Percentiles rank a stretch among this genome's conserved stretches.
phyloP scores from a whole-genome alignment of 1,139 yeast genomes.

The Kodamaea derodonti region DNA sequence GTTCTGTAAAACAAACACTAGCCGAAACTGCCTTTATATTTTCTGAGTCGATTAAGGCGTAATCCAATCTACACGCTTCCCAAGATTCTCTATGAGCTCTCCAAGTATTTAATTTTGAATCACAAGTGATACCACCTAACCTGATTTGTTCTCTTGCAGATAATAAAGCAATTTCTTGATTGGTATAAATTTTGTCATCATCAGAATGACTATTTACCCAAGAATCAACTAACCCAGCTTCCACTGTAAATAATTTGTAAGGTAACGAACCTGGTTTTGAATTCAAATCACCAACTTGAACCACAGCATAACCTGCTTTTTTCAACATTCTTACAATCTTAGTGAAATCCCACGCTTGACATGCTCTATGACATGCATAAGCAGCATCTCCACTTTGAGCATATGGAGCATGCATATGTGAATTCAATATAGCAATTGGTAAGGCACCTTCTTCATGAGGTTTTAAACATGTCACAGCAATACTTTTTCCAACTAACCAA shows the following conservation, averaged over 20 bases:
- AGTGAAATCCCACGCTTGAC: constrained; percentile 96
- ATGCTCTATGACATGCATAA: constrained; percentile 83
- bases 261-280: constrained; percentile 86
- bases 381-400: constrained; percentile 80
- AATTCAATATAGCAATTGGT: constrained; percentile 76
- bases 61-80: constrained; percentile 89
- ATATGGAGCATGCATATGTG: constrained; percentile 98
- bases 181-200: constrained; percentile 14
- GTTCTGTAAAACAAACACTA: constrained; percentile 68
- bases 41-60: constrained; percentile 68
- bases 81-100: constrained; percentile 54
- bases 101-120: constrained; percentile 85
- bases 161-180: constrained; percentile 47
- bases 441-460: constrained; percentile 44
- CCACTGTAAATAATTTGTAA: constrained; percentile 64
- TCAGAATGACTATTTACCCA: constrained; percentile 70
- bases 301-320: constrained; percentile 76
- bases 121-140: constrained; percentile 85
- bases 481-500: constrained; percentile 93
- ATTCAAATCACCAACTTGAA: constrained; percentile 91
- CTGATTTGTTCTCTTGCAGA: constrained; percentile 65
- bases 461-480: constrained; percentile 68
- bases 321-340: constrained; percentile 58
- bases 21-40: constrained; percentile 55
- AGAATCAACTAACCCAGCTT: constrained; percentile 72